Evolutionary conservation across 306 rosid genomes (phyloP), one percentile per base, ranked within the genome.

Genomic region (Morella rubra): DNA sequence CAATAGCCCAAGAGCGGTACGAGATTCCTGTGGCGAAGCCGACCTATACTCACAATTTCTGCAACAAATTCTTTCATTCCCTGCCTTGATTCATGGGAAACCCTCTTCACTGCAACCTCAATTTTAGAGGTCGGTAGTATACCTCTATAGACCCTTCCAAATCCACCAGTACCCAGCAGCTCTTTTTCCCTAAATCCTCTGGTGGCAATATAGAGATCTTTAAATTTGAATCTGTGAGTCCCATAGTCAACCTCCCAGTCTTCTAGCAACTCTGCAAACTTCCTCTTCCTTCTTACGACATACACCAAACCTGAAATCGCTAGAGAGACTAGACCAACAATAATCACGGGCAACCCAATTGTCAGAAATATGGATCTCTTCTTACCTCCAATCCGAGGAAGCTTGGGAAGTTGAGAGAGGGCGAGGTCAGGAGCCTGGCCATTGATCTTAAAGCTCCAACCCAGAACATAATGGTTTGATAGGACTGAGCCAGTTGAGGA

Each of bases 381-480:
- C 77, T 74, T 74, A 40, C 54, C 75, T 12, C 54, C 72, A 6
- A 73, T 32, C 49, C 58, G 55, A 4, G 91, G 91, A 10, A 87
- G 72, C 60, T 75, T 73, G 0, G 91, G 96, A 24, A 89, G 90
- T 65, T 71, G 64, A 20, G 85, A 79, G 27, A 80, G 77, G 7
- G 0, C 71, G 32, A 91, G 87, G 12, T 54, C 59, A 81, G 81
- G 81, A 19, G 87, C 82, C 50, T 79, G 18, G n/a, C 91, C 87
- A 58, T 89, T 87, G 16, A 85, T 41, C 61, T 61, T 75, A 50
- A 91, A 91, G 75, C 97, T 90, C 95, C 93, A 91, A 45, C 91
- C 97, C 42, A 86, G 58, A 64, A 90, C 46, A 75, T 86, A 89
- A 82, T 87, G 93, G 44, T 73, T 77, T 27, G 87, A 76, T 9